Evolutionary conservation across 306 rosid genomes (phyloP).

Genomic region (Ormosia semicastrata): DNA sequence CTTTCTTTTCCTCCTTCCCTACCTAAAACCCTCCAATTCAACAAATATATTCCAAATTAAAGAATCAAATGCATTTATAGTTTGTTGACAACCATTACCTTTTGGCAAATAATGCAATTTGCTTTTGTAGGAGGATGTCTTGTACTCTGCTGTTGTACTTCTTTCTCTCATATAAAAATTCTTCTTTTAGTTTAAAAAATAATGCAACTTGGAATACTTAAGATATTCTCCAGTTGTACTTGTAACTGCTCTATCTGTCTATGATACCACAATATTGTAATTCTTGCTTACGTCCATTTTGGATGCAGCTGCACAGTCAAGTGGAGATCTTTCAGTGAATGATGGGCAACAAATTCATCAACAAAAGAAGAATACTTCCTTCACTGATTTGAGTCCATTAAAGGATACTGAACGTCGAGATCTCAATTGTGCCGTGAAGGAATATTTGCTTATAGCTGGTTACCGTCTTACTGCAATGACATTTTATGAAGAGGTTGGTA

Average conservation of each 20-base stretch:
- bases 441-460: constrained; percentile 91
- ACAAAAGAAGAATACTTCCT: constrained; percentile 46
- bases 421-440: constrained; percentile 94
- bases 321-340: constrained; percentile 42
- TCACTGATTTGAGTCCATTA: constrained; percentile 75
- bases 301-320: constrained; percentile 44
- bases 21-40: no score
- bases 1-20: no score
- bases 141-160: constrained; percentile 5
- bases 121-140: background rate
- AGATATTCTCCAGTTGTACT: background rate
- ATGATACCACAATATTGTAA: background rate
- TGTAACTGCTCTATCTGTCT: background rate
- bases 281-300: constrained; percentile 21
- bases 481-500: constrained; percentile 90
- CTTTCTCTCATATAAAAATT: constrained; percentile 8
- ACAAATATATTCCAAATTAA: background rate
- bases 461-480: constrained; percentile 98
- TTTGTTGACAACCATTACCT: background rate
- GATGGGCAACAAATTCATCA: constrained; percentile 50
- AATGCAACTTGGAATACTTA: constrained; percentile 7
- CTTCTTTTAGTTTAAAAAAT: background rate
- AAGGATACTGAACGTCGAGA: constrained; percentile 82
- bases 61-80: background rate
- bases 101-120: background rate